A percentile compares a stretch with the other conserved stretches of the same genome.
Evolutionary conservation across 78 protist species (phyloP).

Genomic region (Blattamonas nauphoetae): DNA sequence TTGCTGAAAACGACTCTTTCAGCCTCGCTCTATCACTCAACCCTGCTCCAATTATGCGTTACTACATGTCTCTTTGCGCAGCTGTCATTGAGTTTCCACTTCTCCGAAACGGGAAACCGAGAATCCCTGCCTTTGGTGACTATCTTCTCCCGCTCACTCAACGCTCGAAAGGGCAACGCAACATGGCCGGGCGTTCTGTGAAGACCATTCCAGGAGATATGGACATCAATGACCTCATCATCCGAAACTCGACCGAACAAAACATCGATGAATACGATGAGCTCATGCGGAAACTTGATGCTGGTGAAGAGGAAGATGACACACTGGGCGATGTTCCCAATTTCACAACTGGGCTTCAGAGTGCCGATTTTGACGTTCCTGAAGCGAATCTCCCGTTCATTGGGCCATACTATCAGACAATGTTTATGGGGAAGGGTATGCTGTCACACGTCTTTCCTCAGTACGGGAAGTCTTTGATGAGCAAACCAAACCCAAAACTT

Average conservation of each 20-base stretch:
- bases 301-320: background rate
- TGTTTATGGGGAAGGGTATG: background rate
- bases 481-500: too few relatives aligned
- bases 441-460: background rate
- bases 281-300: background rate
- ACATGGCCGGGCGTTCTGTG: background rate
- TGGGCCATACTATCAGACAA: background rate
- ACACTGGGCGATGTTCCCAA: background rate
- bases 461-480: background rate
- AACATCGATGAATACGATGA: background rate
- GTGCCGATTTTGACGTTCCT: background rate
- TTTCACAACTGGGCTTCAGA: background rate
- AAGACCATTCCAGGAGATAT: background rate
- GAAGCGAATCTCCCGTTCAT: background rate
- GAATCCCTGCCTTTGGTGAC: background rate
- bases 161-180: background rate
- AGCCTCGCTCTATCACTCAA: background rate
- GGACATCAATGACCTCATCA: background rate
- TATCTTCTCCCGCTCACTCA: background rate
- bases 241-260: too few relatives aligned
- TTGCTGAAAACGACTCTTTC: background rate
- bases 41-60: background rate
- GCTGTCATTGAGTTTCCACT: background rate
- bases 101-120: background rate
- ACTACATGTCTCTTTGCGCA: background rate